Conservation (phyloP, 1,284 basidiomycete species). For the Tilletiaria anomala region DNA sequence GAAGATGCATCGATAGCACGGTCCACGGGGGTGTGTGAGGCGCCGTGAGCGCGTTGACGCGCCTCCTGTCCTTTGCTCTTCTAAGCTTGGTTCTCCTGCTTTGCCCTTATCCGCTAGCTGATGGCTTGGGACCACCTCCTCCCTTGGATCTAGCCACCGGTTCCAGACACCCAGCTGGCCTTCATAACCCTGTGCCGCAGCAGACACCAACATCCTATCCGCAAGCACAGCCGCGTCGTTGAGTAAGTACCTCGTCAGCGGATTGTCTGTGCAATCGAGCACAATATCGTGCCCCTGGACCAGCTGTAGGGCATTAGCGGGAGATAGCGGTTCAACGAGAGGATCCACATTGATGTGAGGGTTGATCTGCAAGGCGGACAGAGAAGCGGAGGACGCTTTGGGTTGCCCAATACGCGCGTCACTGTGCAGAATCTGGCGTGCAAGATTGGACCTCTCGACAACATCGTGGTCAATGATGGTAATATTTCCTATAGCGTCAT, state of each 20-base stretch:
- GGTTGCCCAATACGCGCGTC: slow-evolving; percentile 55
- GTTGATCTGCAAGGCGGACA: slow-evolving; percentile 13
- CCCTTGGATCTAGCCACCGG: slow-evolving; percentile 7
- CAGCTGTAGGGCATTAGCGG: slow-evolving; percentile 18
- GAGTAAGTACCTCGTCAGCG: slow-evolving; percentile 77
- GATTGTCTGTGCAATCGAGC: slow-evolving; percentile 91
- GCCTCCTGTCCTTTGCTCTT: background rate
- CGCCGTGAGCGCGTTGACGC: background rate
- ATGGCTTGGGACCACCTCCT: background rate
- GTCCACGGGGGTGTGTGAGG: slow-evolving; percentile 46
- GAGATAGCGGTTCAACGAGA: slow-evolving; percentile 7
- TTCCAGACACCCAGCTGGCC: slow-evolving; percentile 55
- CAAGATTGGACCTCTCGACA: slow-evolving; percentile 83
- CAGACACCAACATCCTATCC: slow-evolving; percentile 67
- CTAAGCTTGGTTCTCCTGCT: background rate
- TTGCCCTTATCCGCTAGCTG: slow-evolving; percentile 5
- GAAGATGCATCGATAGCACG: slow-evolving; percentile 90
- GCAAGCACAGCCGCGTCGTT: slow-evolving; percentile 73
- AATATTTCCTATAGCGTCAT: slow-evolving; percentile 57
- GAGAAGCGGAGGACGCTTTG: background rate
- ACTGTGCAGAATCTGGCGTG: slow-evolving; percentile 79
- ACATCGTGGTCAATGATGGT: slow-evolving; percentile 80
- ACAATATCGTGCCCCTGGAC: slow-evolving; percentile 49
- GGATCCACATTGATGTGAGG: slow-evolving; percentile 21
- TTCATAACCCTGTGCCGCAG: slow-evolving; percentile 79